Evolutionary conservation across 441 rosid species (phyloP).

Genomic region (Populus tomentosa): DNA sequence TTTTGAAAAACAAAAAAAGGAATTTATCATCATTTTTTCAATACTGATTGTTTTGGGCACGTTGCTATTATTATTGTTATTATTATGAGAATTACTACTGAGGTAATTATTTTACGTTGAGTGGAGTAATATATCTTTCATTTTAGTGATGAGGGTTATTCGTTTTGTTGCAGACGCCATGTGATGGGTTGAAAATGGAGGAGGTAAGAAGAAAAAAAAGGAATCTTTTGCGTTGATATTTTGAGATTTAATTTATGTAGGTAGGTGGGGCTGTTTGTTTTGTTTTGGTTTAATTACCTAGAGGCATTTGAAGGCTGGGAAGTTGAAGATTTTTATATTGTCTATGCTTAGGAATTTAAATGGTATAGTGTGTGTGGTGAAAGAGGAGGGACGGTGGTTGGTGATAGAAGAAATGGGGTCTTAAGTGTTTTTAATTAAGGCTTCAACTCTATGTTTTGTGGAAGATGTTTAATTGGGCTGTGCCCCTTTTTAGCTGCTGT

Average conservation of each 20-base stretch:
- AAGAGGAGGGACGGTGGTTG: background rate
- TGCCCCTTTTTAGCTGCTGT: background rate
- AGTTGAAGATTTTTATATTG: background rate
- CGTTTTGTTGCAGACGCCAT: conserved; percentile 56
- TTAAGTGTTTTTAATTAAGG: background rate
- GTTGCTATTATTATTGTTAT: background rate
- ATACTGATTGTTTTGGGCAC: background rate
- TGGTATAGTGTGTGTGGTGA: background rate
- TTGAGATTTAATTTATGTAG: background rate
- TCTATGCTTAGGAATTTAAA: background rate
- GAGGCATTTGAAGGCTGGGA: background rate
- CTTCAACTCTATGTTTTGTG: background rate
- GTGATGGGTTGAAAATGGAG: conserved; percentile 51
- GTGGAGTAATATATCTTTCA: background rate
- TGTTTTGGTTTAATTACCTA: background rate
- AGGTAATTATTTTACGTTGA: background rate
- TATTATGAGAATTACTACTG: background rate
- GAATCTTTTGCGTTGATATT: background rate
- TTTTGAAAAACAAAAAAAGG: too few relatives aligned
- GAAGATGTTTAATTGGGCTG: background rate
- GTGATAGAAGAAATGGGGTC: background rate
- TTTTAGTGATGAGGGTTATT: background rate
- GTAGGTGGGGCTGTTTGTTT: background rate
- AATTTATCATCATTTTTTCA: background rate
- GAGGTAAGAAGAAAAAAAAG: conserved; percentile 41